These are phyloP conservation scores for Mucor piriformis DNA, from an alignment of 371 early-diverging fungal species.

Conservation along the genomic window DNA sequence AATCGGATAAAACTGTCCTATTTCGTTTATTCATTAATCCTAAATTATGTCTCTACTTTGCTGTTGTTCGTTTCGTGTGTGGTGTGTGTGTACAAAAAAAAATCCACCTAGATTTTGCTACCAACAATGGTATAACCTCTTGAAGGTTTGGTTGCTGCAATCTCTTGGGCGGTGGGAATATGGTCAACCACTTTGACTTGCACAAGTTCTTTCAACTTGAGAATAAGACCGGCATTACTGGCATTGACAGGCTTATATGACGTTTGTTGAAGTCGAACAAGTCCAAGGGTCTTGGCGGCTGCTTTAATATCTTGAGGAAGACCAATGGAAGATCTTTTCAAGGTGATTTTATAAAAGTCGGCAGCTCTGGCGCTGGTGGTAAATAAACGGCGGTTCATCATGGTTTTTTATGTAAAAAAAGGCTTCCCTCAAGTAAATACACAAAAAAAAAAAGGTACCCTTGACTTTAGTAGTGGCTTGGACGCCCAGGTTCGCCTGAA, in stretches of 20 bases:
- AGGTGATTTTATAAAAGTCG: constrained; percentile 61
- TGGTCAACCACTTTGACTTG: constrained; percentile 68
- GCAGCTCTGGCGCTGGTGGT: constrained; percentile 32
- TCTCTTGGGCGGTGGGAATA: constrained; percentile 49
- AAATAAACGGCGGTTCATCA: constrained; percentile 39
- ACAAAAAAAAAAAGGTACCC: neutral
- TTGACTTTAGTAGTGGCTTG: neutral
- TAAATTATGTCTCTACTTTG: neutral
- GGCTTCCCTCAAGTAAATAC: too few relatives aligned
- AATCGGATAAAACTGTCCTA: neutral
- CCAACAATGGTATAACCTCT: constrained; percentile 66
- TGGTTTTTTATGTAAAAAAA: neutral
- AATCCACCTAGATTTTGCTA: constrained; percentile 35
- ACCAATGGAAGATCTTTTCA: constrained; percentile 64
- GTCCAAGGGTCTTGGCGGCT: constrained; percentile 60
- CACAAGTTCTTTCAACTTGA: constrained; percentile 82
- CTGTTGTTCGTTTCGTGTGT: too few relatives aligned
- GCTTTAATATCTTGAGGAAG: constrained; percentile 55
- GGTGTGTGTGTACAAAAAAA: neutral
- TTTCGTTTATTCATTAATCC: neutral
- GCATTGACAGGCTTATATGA: constrained; percentile 65
- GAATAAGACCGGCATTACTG: constrained; percentile 72
- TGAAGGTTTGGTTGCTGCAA: constrained; percentile 42
- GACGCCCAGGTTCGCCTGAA: neutral
- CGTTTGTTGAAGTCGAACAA: constrained; percentile 59